A percentile compares a stretch with the other conserved stretches of the same genome.
Conservation (phyloP, 495 filamentous ascomycete genomes). For the Xylaria intraflava region DNA sequence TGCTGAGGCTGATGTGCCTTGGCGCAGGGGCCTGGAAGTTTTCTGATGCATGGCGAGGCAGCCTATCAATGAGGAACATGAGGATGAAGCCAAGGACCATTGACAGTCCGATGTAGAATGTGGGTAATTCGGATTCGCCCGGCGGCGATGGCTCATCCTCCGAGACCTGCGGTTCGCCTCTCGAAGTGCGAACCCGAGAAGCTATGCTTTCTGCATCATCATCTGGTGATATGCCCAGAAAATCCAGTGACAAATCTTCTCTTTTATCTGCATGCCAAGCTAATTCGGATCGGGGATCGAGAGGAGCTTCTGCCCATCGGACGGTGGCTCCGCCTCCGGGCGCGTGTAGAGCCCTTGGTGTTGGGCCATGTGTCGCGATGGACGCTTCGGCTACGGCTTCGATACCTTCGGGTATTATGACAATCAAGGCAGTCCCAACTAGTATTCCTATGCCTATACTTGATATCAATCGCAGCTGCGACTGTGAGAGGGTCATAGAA, state of each 20-base stretch:
- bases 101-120: conserved; percentile 70
- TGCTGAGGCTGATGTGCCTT: conserved; percentile 72
- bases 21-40: conserved; percentile 47
- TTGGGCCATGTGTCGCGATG: conserved; percentile 36
- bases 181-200: conserved; percentile 7
- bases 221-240: not conserved
- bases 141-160: conserved; percentile 9
- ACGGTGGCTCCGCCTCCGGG: conserved; percentile 14
- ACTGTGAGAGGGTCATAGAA: conserved; percentile 81
- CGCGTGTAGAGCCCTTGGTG: conserved; percentile 18
- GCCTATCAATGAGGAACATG: conserved; percentile 93
- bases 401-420: conserved; percentile 95
- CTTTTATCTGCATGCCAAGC: not conserved
- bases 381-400: conserved; percentile 76
- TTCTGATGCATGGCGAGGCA: conserved; percentile 64
- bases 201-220: not conserved
- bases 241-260: not conserved
- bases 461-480: conserved; percentile 81
- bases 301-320: conserved; percentile 16
- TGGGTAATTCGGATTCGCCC: conserved; percentile 36
- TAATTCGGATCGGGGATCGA: not conserved
- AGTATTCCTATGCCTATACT: conserved; percentile 91
- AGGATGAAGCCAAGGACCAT: conserved; percentile 85
- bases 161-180: conserved; percentile 14
- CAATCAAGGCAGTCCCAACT: conserved; percentile 88